phyloP scores from a whole-genome alignment of 768 basidiomycete species.

The Mrakia hoshinonis region DNA sequence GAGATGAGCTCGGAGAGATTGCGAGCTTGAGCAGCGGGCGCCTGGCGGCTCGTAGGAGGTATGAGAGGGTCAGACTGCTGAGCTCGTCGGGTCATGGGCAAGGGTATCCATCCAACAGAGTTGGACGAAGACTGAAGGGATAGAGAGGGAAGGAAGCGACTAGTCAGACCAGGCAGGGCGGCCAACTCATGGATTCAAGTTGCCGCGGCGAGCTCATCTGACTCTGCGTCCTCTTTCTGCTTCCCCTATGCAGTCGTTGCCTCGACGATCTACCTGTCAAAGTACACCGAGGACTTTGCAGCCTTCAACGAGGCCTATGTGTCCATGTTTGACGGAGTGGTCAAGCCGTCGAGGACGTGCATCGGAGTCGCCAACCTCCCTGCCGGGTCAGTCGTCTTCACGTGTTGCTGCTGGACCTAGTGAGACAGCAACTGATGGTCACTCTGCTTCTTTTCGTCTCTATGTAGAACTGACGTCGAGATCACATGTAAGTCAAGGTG shows the following conservation, averaged over 20 bases:
- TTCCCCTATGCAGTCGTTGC: constrained; percentile 16
- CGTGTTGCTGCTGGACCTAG: not conserved
- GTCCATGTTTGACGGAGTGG: constrained; percentile 1
- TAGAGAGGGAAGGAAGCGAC: no score
- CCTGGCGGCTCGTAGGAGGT: not conserved
- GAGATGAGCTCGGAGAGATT: no score
- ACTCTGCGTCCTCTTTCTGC: not conserved
- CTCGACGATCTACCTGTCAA: constrained; percentile 25
- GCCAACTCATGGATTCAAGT: no score
- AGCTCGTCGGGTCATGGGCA: no score
- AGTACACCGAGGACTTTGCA: constrained; percentile 26
- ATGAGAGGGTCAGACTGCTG: no score
- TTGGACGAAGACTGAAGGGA: no score
- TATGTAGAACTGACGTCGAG: constrained; percentile 21
- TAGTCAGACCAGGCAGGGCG: no score
- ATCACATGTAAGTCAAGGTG: constrained; percentile 7
- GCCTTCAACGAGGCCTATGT: constrained; percentile 22
- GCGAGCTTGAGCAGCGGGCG: no score
- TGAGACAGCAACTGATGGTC: not conserved
- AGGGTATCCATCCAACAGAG: no score
- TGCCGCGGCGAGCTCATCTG: not conserved
- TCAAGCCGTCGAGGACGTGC: constrained; percentile 24
- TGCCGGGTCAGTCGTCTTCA: not conserved
- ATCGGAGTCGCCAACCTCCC: constrained; percentile 23
- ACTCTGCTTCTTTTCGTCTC: not conserved